Base-by-base conservation (phyloP, 1,284 basidiomycete species). In the Trametes pubescens region DNA sequence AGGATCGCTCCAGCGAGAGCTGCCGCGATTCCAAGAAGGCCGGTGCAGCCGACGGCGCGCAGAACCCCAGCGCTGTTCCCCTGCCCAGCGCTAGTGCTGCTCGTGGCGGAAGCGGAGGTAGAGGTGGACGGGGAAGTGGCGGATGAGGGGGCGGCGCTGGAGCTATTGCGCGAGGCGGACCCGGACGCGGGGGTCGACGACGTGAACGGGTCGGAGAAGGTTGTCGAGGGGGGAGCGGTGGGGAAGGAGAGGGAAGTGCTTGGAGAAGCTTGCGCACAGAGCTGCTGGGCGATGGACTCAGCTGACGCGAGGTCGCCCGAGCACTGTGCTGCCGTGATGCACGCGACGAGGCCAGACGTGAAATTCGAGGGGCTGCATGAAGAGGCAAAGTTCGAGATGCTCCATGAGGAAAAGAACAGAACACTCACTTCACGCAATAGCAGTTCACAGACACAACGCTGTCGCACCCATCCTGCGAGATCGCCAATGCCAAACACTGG, bases 241-340 rank as follows among this genome's bases (percentile, higher is more conserved):
- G 74, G 67, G 69, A 75, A 77, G 10, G 74, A 71, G n/a, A 77
- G 65, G 32, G 70, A 73, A 6, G 72, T 71, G 68, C 72, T 77
- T 29, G 72, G 61, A 32, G 71, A 67, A 1, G 74, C 73, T 43
- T 69, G 48, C 54, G 71, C 72, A 65, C 76, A 77, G 69, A 77
- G 75, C 47, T 71, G 72, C 59, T 75, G 70, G 21, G 74, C 66
- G 57, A 77, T 62, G 62, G 44, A 56, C 61, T 75, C 75, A 3
- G 71, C 73, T 22, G 67, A 61, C 43, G 67, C 5, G 18, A 77
- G 66, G 46, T 77, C 73, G 46, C 54, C 51, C 4, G 65, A 38
- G 67, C 74, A 75, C 35, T 71, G 59, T 21, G 61, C n/a, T 21
- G 61, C n/a, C 18, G 67, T 61, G 51, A 74, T 65, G 68, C 76